Evolutionary conservation across 148 eudicot species (phyloP), one percentile per base, ranked within the genome.

Genomic region (Chenopodium quinoa): DNA sequence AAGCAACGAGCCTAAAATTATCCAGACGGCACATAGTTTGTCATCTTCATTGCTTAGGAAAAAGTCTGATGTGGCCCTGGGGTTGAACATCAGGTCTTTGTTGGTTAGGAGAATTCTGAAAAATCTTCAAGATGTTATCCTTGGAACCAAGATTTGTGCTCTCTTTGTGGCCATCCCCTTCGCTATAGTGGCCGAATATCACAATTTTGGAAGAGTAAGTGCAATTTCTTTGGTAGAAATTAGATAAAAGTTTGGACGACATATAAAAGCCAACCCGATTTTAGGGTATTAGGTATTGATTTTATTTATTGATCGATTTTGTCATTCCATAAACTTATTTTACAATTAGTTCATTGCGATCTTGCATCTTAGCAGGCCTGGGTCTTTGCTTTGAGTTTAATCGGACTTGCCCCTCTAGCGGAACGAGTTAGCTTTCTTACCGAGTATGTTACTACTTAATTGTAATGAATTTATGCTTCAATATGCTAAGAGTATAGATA

Each of bases 401-500:
- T 93, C 50, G 97, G 93, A 47, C 89, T 93, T 62, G 88, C 91
- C 3, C 97, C 97, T 46, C 87, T 93, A 63, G 97, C 97, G 8
- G 97, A 93, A 80, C 86, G 97, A 71, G 86, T 90, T 79, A 91
- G 97, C 86, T 93, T 89, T 82, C 80, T 91, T 44, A 93, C 97
- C 1, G 97, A 93, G 97, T 93, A 90, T 88, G 92, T 77, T 79
- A 44, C 76, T 85, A 22, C 64, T 56, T 11, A 23, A 17, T 3
- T 64, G 54, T 52, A 72, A 16, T 31, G 40, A 10, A 73, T 19
- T 73, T 37, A 25, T 56, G 47, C 34, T 50, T 77, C 73, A 7
- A 32, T 60, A 34, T 84, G 64, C 54, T 50, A 17, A 50, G 29
- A 32, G 47, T n/a, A 37, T 67, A 29, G 62, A 50, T 67, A 32